Base-by-base conservation (phyloP, 2,329 filamentous ascomycete species). In the Fusarium graminum region DNA sequence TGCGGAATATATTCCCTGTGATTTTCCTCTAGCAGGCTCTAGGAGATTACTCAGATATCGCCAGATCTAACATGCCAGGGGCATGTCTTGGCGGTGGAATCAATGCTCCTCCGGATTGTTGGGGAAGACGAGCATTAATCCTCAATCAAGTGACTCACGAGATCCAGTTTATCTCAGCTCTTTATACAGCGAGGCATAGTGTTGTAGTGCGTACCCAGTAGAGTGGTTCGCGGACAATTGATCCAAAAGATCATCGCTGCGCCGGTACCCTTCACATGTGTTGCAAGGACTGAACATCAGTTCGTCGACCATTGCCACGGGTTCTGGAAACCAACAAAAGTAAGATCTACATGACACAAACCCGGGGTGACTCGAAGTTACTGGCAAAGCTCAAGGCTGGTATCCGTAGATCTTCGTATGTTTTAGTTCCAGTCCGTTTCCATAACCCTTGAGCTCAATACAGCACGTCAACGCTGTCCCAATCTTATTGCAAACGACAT, bases 311-410 rank as follows among this genome's bases (percentile, higher is more conserved):
- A 66, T 46, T 52, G 49, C 56, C 52, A 34, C 46, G 65, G 65
- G 51, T 66, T 51, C 42, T 47, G n/a, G 36, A 47, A 62, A 61
- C 60, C 51, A 68, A 65, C 65, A 45, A 44, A 68, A 68, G 61
- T 51, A 68, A 65, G 65, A 68, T 68, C 65, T 63, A 59, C 65
- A 52, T 17, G 39, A 39, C 32, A 38, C 16, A 47, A 52, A 52
- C 46, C 65, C 52, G 44, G 65, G 60, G 52, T 38, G 59, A 59
- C 42, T 34, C 32, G 32, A 55, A 40, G 17, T 36, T 34, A 50
- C 26, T 44, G 46, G 38, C 25, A 50, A 51, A 45, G 49, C 52
- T 44, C 54, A 49, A 53, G 50, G 41, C 50, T 51, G 47, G 40
- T 41, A 22, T 22, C 22, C 22, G 22, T 22, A 25, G 19, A 43